phyloP scores from a whole-genome alignment of 2,329 filamentous ascomycete genomes.

The Ophiosphaerella narmari region DNA sequence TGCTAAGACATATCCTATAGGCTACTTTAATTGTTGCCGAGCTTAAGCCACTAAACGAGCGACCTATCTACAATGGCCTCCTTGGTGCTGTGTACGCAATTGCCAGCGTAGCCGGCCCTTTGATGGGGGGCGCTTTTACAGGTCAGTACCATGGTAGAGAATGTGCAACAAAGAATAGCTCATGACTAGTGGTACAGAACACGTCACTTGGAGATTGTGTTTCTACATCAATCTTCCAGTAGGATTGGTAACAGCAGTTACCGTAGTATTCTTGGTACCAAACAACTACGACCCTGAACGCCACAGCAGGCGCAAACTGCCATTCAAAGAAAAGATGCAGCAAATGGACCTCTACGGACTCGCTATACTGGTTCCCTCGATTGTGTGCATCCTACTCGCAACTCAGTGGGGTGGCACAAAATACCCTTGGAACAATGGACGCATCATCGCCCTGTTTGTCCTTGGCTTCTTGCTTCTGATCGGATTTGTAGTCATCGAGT shows the following conservation, averaged over 20 bases:
- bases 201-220: constrained; percentile 23
- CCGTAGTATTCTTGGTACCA: constrained; percentile 47
- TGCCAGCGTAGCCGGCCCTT: constrained; percentile 31
- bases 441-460: constrained; percentile 51
- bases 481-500: constrained; percentile 43
- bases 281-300: constrained; percentile 4
- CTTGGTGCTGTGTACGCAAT: constrained; percentile 51
- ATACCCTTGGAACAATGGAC: constrained; percentile 46
- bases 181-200: constrained; percentile 8
- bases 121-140: constrained; percentile 38
- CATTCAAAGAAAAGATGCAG: constrained; percentile 4
- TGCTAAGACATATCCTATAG: background rate
- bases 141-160: background rate
- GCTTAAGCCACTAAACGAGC: constrained; percentile 46
- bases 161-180: background rate
- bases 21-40: constrained; percentile 42
- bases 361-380: constrained; percentile 27
- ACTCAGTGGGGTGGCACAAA: constrained; percentile 38
- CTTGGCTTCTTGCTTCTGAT: constrained; percentile 47
- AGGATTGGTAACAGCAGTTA: constrained; percentile 19
- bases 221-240: constrained; percentile 29
- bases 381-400: constrained; percentile 35
- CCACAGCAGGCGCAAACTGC: background rate
- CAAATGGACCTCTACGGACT: constrained; percentile 38
- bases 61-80: constrained; percentile 51